phyloP scores from a whole-genome alignment of 2,329 filamentous ascomycete genomes.

The Neonectria faginata region DNA sequence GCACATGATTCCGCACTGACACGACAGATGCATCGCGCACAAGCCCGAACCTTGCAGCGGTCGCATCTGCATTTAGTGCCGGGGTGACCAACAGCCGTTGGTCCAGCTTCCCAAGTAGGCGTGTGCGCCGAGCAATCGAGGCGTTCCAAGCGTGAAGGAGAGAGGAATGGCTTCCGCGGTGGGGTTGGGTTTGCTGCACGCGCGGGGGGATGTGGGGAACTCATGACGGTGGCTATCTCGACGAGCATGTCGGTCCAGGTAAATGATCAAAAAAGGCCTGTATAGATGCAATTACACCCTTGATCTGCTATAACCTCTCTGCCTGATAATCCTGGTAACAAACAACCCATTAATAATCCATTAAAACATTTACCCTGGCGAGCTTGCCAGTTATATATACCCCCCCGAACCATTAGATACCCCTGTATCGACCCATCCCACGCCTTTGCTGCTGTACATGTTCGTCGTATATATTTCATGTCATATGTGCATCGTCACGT shows the following conservation, averaged over 20 bases:
- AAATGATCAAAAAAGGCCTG: too few species aligned
- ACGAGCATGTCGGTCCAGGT: too few species aligned
- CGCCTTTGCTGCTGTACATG: constrained; percentile 1
- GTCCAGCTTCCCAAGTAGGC: not conserved
- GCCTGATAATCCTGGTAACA: not conserved
- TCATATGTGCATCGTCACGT: constrained; percentile 26
- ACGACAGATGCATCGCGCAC: not conserved
- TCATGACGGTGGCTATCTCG: too few species aligned
- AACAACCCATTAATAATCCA: not conserved
- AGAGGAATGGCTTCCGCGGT: not conserved
- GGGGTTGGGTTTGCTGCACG: not conserved
- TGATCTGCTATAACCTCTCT: too few species aligned
- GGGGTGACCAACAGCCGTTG: not conserved
- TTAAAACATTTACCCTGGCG: not conserved
- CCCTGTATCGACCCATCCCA: not conserved
- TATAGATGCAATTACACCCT: too few species aligned
- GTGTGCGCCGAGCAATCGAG: not conserved
- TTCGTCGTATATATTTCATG: constrained; percentile 13
- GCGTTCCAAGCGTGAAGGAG: not conserved
- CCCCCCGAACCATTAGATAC: not conserved
- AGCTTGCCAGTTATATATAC: not conserved
- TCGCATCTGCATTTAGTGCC: constrained; percentile 11
- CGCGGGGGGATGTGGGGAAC: constrained; percentile 2
- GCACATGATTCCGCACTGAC: constrained; percentile 12
- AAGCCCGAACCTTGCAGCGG: not conserved